A percentile compares a stretch with the other conserved stretches of the same genome.
Evolutionary conservation across 2,329 filamentous ascomycete species (phyloP).

Genomic region (Calonectria ilicicola): DNA sequence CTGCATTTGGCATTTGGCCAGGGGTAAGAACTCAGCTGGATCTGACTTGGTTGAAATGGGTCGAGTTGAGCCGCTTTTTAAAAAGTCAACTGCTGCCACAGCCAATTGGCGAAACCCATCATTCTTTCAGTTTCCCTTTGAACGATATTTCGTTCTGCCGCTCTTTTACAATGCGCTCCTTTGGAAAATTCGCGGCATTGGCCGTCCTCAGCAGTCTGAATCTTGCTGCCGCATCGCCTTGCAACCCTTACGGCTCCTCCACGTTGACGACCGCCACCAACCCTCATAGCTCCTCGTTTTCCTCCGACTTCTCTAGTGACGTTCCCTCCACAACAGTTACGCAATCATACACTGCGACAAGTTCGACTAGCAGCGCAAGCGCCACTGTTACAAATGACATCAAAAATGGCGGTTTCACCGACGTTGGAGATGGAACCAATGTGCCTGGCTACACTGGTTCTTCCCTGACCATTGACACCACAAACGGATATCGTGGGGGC

Average conservation of each 20-base stretch:
- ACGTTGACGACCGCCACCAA: background rate
- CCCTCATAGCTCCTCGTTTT: background rate
- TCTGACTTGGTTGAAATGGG: background rate
- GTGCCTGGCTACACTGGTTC: background rate
- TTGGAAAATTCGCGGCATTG: background rate
- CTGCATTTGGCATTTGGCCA: background rate
- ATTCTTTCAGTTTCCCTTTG: background rate
- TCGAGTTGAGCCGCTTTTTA: background rate
- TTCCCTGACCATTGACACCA: background rate
- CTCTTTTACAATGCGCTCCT: background rate
- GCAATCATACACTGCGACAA: slow-evolving; percentile 24
- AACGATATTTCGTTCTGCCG: background rate
- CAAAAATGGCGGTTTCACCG: background rate
- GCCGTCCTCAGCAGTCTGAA: background rate
- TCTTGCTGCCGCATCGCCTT: background rate
- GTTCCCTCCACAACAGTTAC: background rate
- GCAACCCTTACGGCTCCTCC: background rate
- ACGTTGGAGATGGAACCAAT: background rate
- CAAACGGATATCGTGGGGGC: background rate
- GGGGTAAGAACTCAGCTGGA: background rate
- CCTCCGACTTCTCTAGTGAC: background rate
- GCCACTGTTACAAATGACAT: background rate
- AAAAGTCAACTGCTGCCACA: background rate
- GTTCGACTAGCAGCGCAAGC: background rate
- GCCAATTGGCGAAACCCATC: background rate